Percentiles rank a stretch among this genome's conserved stretches.
Conservation (phyloP, 75 land plant genomes). For the Gnetum montanum region DNA sequence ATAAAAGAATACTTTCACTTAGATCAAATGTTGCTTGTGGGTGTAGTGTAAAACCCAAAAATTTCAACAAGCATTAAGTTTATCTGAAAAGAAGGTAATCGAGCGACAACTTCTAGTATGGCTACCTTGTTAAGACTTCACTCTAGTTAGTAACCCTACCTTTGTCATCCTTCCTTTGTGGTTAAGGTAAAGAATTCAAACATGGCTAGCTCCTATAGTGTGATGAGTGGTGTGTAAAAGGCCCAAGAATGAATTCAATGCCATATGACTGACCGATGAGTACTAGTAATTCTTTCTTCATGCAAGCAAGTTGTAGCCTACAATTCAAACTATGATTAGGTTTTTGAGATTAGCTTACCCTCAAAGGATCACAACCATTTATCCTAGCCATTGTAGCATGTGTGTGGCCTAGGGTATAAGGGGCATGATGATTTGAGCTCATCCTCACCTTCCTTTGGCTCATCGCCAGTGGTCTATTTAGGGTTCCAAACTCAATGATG, state of each 20-base stretch:
- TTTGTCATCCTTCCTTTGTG: conserved; percentile 12
- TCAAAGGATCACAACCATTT: no score
- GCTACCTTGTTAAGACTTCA: conserved; percentile 13
- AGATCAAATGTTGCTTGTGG: not conserved
- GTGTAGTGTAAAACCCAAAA: not conserved
- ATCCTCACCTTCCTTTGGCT: no score
- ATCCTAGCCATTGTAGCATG: no score
- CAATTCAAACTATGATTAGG: no score
- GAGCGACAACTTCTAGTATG: not conserved
- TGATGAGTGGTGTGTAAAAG: conserved; percentile 2
- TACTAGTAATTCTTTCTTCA: not conserved
- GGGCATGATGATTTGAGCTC: no score
- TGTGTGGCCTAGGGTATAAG: no score
- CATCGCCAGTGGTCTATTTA: no score
- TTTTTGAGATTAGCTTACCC: no score
- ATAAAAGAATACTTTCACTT: not conserved
- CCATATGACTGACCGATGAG: conserved; percentile 1
- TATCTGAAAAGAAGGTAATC: not conserved
- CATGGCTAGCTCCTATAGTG: conserved; percentile 18
- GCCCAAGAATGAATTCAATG: conserved; percentile 5
- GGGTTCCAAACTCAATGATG: no score
- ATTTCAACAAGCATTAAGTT: not conserved
- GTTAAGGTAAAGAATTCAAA: conserved; percentile 13
- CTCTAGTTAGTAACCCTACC: conserved; percentile 15
- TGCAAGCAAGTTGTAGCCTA: no score